These are phyloP conservation scores for Russula brevipes DNA, from an alignment of 768 basidiomycete species.

Conservation along the genomic window DNA sequence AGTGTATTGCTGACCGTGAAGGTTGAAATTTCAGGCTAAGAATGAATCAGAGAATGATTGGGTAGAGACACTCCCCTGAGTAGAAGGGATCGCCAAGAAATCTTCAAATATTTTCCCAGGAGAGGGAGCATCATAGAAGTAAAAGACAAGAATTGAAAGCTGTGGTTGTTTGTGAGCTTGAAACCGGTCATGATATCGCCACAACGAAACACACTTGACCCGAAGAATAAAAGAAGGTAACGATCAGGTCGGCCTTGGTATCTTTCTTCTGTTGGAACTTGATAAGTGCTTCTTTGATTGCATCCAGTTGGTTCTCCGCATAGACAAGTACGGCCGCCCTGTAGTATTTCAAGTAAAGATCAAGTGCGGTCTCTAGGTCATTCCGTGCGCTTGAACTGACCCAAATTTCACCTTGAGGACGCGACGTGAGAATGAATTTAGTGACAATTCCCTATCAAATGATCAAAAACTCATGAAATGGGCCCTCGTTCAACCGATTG, in stretches of 20 bases:
- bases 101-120: conserved; percentile 24
- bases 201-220: not conserved
- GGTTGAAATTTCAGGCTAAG: not conserved
- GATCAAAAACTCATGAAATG: not conserved
- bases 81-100: conserved; percentile 18
- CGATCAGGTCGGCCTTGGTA: not conserved
- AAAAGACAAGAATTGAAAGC: not conserved
- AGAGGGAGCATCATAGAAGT: conserved; percentile 25
- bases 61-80: not conserved
- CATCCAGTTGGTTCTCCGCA: not conserved
- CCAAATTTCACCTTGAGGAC: conserved; percentile 28
- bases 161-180: not conserved
- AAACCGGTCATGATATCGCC: not conserved
- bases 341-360: not conserved
- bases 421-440: conserved; percentile 25
- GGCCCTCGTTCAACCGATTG: not conserved
- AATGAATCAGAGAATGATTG: conserved; percentile 3
- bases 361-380: not conserved
- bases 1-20: not conserved
- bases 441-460: conserved; percentile 13
- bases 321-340: not conserved
- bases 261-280: conserved; percentile 6
- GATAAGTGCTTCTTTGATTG: not conserved
- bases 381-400: not conserved
- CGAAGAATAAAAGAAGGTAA: not conserved